Evolutionary conservation across 1,284 basidiomycete genomes (phyloP).

Genomic region (Inonotus hispidus): DNA sequence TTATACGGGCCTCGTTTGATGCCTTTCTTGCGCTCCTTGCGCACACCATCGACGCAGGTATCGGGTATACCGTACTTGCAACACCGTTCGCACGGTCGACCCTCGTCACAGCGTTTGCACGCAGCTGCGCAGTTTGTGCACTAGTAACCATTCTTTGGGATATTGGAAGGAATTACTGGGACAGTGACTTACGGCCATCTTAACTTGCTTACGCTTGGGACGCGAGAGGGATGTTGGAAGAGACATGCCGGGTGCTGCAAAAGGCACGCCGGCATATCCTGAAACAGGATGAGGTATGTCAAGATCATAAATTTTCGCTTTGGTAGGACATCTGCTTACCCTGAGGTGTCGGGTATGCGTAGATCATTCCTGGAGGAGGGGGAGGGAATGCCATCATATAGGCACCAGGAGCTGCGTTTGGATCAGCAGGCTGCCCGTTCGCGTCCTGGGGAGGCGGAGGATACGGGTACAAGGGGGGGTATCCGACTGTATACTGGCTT

Average conservation of each 20-base stretch:
- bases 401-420: conserved; percentile 37
- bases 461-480: conserved; percentile 44
- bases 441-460: conserved; percentile 34
- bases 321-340: background rate
- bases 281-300: background rate
- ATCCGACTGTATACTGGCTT: conserved; percentile 41
- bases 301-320: background rate
- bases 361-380: conserved; percentile 57
- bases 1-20: conserved; percentile 86
- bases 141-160: conserved; percentile 28
- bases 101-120: conserved; percentile 82
- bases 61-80: conserved; percentile 72
- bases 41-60: conserved; percentile 64
- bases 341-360: conserved; percentile 45
- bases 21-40: conserved; percentile 82
- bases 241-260: conserved; percentile 39
- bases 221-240: conserved; percentile 24
- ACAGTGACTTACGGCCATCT: conserved; percentile 67
- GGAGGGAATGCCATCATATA: conserved; percentile 48
- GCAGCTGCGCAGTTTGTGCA: conserved; percentile 84
- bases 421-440: conserved; percentile 34
- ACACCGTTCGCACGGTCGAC: conserved; percentile 75
- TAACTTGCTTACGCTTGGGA: conserved; percentile 80
- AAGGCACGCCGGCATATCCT: conserved; percentile 26
- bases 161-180: conserved; percentile 10